Evolutionary conservation across 768 basidiomycete species (phyloP).

Genomic region (Mycena vulgaris): DNA sequence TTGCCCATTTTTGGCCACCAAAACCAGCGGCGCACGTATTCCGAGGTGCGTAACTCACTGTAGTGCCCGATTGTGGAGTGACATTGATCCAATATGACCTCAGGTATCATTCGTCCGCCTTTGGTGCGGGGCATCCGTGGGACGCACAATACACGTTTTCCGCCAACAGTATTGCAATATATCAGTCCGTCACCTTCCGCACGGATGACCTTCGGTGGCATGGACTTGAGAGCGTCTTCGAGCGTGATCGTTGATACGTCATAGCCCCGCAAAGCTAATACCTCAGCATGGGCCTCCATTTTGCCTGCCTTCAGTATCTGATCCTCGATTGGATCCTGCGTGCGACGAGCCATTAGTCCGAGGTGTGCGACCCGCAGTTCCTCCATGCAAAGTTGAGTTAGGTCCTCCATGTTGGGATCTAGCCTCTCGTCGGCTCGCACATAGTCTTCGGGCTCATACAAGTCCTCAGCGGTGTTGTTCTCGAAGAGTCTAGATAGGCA

Average conservation of each 20-base stretch:
- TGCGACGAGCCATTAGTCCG: neutral
- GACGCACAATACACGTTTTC: neutral
- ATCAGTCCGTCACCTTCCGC: neutral
- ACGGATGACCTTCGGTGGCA: neutral
- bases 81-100: neutral
- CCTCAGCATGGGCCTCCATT: neutral
- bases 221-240: neutral
- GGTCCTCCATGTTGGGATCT: neutral
- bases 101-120: neutral
- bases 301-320: neutral
- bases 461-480: neutral
- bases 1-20: constrained; percentile 36
- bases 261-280: neutral
- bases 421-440: neutral
- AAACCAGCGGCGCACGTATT: constrained; percentile 44
- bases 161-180: neutral
- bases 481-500: neutral
- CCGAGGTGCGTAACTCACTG: constrained; percentile 39
- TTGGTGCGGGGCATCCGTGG: neutral
- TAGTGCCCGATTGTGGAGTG: constrained; percentile 42
- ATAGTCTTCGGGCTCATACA: neutral
- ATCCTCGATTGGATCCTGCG: neutral
- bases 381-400: neutral
- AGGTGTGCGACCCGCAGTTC: neutral
- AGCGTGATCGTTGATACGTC: neutral